phyloP scores from a whole-genome alignment of 768 basidiomycete species.

The Amanita pseudoporphyria region DNA sequence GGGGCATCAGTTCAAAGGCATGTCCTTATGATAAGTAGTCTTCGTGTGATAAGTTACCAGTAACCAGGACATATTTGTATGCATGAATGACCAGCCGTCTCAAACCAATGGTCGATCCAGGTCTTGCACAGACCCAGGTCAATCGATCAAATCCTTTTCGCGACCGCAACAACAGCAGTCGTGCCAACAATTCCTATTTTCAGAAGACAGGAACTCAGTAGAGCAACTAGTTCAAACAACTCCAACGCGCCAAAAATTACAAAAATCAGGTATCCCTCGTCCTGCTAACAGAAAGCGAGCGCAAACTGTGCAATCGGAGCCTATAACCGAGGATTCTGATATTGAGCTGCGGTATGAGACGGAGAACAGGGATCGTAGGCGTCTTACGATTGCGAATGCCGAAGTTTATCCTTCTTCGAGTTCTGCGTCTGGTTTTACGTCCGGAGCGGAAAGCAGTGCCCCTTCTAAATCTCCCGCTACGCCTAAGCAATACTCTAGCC shows the following conservation, averaged over 20 bases:
- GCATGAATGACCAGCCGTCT: not conserved
- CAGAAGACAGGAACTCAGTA: not conserved
- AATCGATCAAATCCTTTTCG: not conserved
- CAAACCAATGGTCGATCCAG: constrained; percentile 12
- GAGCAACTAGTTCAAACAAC: not conserved
- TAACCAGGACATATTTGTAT: constrained; percentile 3
- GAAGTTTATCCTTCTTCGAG: constrained; percentile 28
- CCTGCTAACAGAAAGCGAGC: constrained; percentile 17
- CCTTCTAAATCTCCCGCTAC: not conserved
- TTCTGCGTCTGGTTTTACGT: constrained; percentile 25
- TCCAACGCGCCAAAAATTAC: constrained; percentile 5
- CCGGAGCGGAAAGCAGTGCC: constrained; percentile 17
- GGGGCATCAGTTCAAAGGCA: constrained; percentile 13
- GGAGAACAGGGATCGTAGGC: constrained; percentile 28
- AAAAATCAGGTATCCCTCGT: constrained; percentile 27
- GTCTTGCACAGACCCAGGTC: constrained; percentile 28
- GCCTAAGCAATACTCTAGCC: not conserved
- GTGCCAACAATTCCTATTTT: not conserved
- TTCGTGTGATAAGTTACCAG: not conserved
- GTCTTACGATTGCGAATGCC: constrained; percentile 35
- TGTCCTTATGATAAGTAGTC: not conserved
- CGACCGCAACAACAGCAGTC: constrained; percentile 1
- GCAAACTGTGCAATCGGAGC: constrained; percentile 13
- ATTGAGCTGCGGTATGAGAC: constrained; percentile 30
- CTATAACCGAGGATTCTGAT: constrained; percentile 32